Base-by-base conservation (phyloP, 2,329 filamentous ascomycete species). In the Fusarium beomiforme region DNA sequence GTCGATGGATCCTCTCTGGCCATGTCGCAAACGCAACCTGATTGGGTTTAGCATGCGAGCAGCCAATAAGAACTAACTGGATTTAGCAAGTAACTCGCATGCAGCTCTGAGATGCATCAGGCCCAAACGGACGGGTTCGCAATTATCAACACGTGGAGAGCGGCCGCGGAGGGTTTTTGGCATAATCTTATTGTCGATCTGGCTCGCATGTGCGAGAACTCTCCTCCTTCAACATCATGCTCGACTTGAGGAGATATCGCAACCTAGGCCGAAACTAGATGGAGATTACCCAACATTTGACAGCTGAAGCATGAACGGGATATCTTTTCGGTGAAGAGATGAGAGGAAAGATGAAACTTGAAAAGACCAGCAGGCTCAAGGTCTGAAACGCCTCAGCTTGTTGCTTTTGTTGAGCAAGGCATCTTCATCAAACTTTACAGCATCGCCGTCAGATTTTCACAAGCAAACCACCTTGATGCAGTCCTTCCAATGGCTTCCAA, bases 1-100 rank as follows among this genome's bases (percentile, higher is more conserved):
- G 33, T 33, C 54, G n/a, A 23, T 36, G 41, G 41, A 49, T 46
- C 31, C 41, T 41, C 54, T n/a, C 8, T 42, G 74, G 65, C 19
- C 43, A 67, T 17, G 42, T 74, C 72, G 71, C 74, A 76, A 72
- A 14, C 26, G 29, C n/a, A 17, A 37, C 65, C 64, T 12, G 17
- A 64, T 69, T 47, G 10, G 68, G 75, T 56, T 74, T 77, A 77
- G 75, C 34, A 66, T 77, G 74, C 75, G 73, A 75, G 64, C 42
- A 11, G 19, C 17, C 26, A 33, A 26, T 23, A 7, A 16, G 9
- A 16, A 2, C 29, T 56, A 56, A 56, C 53, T 47, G 17, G 9
- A 34, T 56, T 19, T 33, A 47, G 53, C n/a, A 26, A 24, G 29
- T 3, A 26, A 10, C 29, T 47, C 53, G 53, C 26, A 17, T 47